Conservation (phyloP, 768 basidiomycete species). For the Auriscalpium vulgare region DNA sequence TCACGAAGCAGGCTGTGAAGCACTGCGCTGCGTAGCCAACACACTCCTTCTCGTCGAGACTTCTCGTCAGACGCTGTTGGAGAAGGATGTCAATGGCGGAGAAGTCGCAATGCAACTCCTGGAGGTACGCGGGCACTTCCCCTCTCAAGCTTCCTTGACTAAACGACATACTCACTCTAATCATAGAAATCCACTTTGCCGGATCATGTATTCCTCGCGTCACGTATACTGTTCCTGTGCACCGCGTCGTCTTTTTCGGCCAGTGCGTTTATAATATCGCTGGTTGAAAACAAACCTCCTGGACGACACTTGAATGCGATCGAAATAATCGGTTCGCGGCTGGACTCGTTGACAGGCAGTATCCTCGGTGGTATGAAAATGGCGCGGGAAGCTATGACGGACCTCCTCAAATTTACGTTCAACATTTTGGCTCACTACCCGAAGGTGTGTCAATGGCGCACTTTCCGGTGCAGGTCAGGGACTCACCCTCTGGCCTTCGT, state of each 20-base stretch:
- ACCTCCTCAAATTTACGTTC: constrained; percentile 79
- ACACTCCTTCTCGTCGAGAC: constrained; percentile 61
- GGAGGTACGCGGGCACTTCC: constrained; percentile 36
- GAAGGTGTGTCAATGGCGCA: constrained; percentile 38
- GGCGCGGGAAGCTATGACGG: constrained; percentile 67
- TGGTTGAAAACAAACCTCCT: constrained; percentile 58
- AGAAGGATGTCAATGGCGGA: constrained; percentile 56
- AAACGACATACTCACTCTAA: neutral
- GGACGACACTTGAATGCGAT: constrained; percentile 42
- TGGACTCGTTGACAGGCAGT: constrained; percentile 45
- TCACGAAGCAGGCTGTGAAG: constrained; percentile 55
- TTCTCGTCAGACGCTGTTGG: constrained; percentile 50
- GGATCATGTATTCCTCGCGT: constrained; percentile 66
- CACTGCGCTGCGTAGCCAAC: constrained; percentile 73
- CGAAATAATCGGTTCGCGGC: constrained; percentile 52
- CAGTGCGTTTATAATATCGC: constrained; percentile 36
- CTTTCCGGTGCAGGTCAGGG: too few relatives aligned
- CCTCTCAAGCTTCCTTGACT: neutral
- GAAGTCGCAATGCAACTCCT: constrained; percentile 46
- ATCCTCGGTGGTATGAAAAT: constrained; percentile 45
- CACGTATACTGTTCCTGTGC: constrained; percentile 68
- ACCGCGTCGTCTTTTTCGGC: constrained; percentile 48
- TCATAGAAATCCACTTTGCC: constrained; percentile 50
- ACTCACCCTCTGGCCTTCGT: neutral
- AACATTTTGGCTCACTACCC: constrained; percentile 80